Evolutionary conservation across 1,284 basidiomycete species (phyloP), one percentile per base, ranked within the genome.

Genomic region (Cerrena zonata): DNA sequence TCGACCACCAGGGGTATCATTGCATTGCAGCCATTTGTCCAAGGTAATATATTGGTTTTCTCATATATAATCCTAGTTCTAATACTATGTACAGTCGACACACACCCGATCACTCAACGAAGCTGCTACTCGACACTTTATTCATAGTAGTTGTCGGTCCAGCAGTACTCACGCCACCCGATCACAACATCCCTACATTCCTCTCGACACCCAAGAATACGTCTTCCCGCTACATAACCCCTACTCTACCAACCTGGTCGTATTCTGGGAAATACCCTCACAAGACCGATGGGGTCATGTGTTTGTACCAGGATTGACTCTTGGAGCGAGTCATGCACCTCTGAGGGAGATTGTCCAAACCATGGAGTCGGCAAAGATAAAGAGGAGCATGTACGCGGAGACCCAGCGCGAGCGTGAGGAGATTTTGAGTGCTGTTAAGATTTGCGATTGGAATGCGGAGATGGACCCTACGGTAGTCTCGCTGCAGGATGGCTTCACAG

Each of bases 321-420:
- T 90, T 4, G 87, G 89, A 4, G 86, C 88, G 7, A 65, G 73
- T 2, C 85, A 88, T 63, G 86, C 81, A 15, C 69, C 73, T 12
- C 69, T 92, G 50, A 71, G 76, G 27, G 71, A 74, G 43, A 70
- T 82, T 38, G 73, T 87, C 7, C 73, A 80, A 37, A 73, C 75
- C 13, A 76, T 79, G 3, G 78, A 83, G 59, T 73, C 67, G 40
- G 75, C 75, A n/a, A 89, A 89, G 63, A 74, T 75, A 19, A 86
- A 80, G 61, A 79, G 85, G 53, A 91, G 82, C 53, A 89, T 95
- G 79, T 96, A 92, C 64, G 89, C 89, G 18, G 91, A 95, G 71
- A 94, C 91, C 3, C 80, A 80, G 51, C 74, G 85, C 46, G 82
- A 92, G 65, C 81, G 82, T 59, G 67, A 69, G 55, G 79, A 82